Evolutionary conservation across 129 eudicot genomes (phyloP).

Genomic region (Cynara cardunculus): DNA sequence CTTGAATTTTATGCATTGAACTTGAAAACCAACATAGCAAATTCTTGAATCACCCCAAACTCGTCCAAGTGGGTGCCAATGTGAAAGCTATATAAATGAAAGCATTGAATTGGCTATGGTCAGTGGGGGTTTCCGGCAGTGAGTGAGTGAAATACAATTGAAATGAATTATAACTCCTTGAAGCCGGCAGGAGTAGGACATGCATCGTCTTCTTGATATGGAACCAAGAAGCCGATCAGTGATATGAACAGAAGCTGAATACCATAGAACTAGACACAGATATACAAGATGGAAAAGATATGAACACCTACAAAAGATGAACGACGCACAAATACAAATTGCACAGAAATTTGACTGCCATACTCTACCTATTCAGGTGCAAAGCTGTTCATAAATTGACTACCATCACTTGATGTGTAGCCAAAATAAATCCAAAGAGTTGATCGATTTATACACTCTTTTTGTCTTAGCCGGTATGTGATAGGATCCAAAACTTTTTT

Average conservation of each 20-base stretch:
- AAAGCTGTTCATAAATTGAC: background rate
- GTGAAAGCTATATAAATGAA: background rate
- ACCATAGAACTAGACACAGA: background rate
- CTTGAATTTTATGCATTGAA: background rate
- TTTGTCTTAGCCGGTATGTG: too few species aligned
- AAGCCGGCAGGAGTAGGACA: background rate
- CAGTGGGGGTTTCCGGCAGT: background rate
- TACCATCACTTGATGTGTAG: background rate
- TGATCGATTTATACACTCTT: background rate
- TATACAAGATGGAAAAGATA: background rate
- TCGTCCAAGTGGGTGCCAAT: background rate
- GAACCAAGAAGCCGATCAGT: background rate
- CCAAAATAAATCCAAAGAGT: background rate
- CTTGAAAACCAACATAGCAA: background rate
- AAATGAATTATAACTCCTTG: background rate
- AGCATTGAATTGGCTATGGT: background rate
- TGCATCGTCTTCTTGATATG: background rate
- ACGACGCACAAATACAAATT: background rate
- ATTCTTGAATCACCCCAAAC: background rate
- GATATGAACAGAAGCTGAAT: background rate
- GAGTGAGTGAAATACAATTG: background rate
- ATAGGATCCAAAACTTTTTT: too few species aligned
- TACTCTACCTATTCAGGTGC: background rate
- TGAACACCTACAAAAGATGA: background rate
- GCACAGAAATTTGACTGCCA: background rate